Base-by-base conservation (phyloP, 2,329 filamentous ascomycete genomes). In the Exophiala spinifera region DNA sequence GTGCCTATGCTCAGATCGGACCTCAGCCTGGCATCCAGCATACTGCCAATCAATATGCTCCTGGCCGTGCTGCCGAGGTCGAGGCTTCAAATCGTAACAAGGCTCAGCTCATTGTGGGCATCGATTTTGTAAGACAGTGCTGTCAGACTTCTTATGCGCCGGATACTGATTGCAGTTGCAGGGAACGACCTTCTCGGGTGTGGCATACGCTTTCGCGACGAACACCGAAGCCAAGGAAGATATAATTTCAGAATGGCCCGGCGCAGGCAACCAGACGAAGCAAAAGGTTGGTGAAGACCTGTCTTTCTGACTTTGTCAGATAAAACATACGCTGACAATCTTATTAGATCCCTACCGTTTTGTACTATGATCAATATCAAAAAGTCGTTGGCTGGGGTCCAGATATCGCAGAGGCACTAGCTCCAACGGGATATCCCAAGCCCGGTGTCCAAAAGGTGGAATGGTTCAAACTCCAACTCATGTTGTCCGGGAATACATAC, bases 351-450 rank as follows among this genome's bases (percentile, higher is more conserved):
- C 94, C 94, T 14, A 97, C 94, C 13, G 94, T 99, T n/a, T 83
- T 99, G 57, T 99, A 99, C 78, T 99, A 99, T 70, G 94, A 99
- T 70, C 92, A 97, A 74, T 96, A 96, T 73, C 94, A 99, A 69
- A 96, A 97, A 74, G 94, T 99, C 46, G 94, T 97, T n/a, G 94
- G 94, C 65, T 99, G 94, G 94, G 94, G 94, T 59, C 91, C 92
- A 53, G 94, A 99, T 78, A 97, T 97, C 66, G 90, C 94, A 57
- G 92, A 97, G 74, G 94, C 94, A 61, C 82, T 97, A 62, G 92
- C 94, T 49, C 94, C 94, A 25, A 97, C 94, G 37, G 94, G 94
- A 60, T 97, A 97, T 72, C 94, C 94, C 64, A 97, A 97, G 78
- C 89, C 89, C 31, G 92, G 92, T 61, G 92, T 99, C 64, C 94